These are phyloP conservation scores for Fusarium drepaniforme DNA, from an alignment of 2,329 filamentous ascomycete genomes.

Conservation along the genomic window DNA sequence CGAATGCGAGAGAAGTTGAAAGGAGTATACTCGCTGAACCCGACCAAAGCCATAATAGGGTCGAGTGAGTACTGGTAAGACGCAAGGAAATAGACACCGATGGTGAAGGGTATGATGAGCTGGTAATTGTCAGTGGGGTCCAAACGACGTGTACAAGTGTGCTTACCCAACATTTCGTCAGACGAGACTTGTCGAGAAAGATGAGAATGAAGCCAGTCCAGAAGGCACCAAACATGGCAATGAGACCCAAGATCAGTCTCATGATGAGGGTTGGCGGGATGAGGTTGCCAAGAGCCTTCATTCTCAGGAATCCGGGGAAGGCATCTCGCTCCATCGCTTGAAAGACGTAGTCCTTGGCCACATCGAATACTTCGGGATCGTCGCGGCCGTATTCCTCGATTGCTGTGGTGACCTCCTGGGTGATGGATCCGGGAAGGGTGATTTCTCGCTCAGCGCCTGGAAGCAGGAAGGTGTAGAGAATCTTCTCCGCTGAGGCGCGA, in stretches of 20 bases:
- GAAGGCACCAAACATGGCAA: conserved; percentile 88
- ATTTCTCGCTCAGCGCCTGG: conserved; percentile 98
- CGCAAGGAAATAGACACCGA: conserved; percentile 88
- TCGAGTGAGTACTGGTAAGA: conserved; percentile 98
- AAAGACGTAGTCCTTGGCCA: conserved; percentile 98
- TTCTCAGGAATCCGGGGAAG: conserved; percentile 95
- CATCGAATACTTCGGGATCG: conserved; percentile 96
- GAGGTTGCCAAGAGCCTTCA: conserved; percentile 95
- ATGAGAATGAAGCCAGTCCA: conserved; percentile 96
- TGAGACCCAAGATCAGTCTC: conserved; percentile 85
- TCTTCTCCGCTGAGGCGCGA: conserved; percentile 94
- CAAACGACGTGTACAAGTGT: neutral
- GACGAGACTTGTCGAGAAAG: conserved; percentile 82
- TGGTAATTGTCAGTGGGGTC: conserved; percentile 40
- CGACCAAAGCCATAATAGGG: conserved; percentile 88
- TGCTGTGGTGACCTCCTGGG: conserved; percentile 84
- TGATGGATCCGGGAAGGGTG: conserved; percentile 88
- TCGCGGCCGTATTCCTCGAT: conserved; percentile 94
- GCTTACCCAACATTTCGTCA: conserved; percentile 87
- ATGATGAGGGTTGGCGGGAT: conserved; percentile 92
- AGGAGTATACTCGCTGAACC: conserved; percentile 95
- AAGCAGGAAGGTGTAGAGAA: conserved; percentile 96
- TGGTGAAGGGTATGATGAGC: conserved; percentile 87
- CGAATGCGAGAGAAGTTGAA: conserved; percentile 90
- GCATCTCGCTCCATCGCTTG: conserved; percentile 99